Conservation (phyloP, 2,329 filamentous ascomycete genomes). For the Metarhizium sp. region DNA sequence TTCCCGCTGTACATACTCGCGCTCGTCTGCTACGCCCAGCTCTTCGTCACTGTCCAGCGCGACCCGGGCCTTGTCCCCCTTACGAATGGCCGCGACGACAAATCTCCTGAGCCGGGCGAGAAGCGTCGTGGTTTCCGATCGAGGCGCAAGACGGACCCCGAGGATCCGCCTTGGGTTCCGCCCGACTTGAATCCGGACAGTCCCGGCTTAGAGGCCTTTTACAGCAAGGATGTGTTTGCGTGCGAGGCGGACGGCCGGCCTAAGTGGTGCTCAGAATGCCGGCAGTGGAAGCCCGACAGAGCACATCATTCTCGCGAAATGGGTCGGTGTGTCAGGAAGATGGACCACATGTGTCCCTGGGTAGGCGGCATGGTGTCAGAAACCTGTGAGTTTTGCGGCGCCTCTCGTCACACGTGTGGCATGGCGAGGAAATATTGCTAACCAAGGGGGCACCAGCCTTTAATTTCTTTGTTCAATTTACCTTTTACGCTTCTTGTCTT, state of each 20-base stretch:
- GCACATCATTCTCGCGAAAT: conserved; percentile 81
- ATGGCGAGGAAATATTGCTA: not conserved
- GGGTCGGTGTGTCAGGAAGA: conserved; percentile 72
- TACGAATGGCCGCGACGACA: conserved; percentile 23
- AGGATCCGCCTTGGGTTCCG: conserved; percentile 21
- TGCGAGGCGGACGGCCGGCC: conserved; percentile 80
- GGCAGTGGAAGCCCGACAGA: conserved; percentile 80
- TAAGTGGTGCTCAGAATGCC: conserved; percentile 75
- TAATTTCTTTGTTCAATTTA: conserved; percentile 90
- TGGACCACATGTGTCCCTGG: conserved; percentile 96
- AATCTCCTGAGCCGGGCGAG: conserved; percentile 16
- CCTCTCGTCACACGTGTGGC: no score
- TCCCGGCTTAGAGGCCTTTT: conserved; percentile 65
- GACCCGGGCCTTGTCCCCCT: conserved; percentile 69
- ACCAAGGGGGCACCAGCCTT: conserved; percentile 40
- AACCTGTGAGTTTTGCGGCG: conserved; percentile 41
- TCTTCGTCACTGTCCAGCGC: conserved; percentile 56
- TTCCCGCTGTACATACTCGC: conserved; percentile 62
- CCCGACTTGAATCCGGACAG: conserved; percentile 47
- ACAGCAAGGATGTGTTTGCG: conserved; percentile 72
- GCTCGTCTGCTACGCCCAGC: conserved; percentile 58
- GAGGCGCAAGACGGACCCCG: conserved; percentile 13
- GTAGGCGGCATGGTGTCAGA: conserved; percentile 90
- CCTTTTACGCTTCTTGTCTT: conserved; percentile 60
- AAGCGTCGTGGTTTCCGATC: conserved; percentile 5